Evolutionary conservation across 108 stramenopile species (phyloP).

Genomic region (Pseudonitzschia multiseries): DNA sequence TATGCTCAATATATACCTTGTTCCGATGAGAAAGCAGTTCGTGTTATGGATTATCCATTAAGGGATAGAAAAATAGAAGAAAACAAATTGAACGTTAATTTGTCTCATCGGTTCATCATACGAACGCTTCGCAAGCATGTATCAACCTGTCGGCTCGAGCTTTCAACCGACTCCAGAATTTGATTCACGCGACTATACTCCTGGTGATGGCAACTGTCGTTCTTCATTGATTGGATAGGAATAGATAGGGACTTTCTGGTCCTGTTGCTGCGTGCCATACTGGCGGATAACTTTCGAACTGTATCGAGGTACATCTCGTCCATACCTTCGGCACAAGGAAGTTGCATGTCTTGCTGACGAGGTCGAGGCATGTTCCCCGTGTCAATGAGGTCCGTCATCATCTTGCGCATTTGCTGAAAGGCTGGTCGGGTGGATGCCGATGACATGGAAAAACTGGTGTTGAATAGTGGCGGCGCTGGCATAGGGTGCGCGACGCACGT

Average conservation of each 20-base stretch:
- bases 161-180: conserved; percentile 18
- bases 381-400: background rate
- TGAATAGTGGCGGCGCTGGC: background rate
- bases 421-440: conserved; percentile 14
- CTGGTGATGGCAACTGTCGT: background rate
- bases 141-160: conserved; percentile 15
- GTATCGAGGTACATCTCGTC: conserved; percentile 15
- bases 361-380: background rate
- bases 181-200: background rate
- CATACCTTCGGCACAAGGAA: conserved; percentile 18
- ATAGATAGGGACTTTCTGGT: conserved; percentile 5
- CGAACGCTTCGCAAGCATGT: conserved; percentile 16
- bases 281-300: background rate
- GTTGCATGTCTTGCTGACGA: background rate
- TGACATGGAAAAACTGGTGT: background rate
- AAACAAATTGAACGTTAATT: background rate
- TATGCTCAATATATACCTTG: too few species aligned
- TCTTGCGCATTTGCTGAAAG: conserved; percentile 6
- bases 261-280: conserved; percentile 4
- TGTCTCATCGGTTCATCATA: background rate
- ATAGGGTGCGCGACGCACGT: conserved; percentile 6
- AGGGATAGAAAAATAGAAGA: too few species aligned
- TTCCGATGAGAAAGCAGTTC: too few species aligned
- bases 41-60: too few species aligned
- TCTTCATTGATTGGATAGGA: background rate